Evolutionary conservation across 768 basidiomycete species (phyloP).

Genomic region (Ramaria sp.): DNA sequence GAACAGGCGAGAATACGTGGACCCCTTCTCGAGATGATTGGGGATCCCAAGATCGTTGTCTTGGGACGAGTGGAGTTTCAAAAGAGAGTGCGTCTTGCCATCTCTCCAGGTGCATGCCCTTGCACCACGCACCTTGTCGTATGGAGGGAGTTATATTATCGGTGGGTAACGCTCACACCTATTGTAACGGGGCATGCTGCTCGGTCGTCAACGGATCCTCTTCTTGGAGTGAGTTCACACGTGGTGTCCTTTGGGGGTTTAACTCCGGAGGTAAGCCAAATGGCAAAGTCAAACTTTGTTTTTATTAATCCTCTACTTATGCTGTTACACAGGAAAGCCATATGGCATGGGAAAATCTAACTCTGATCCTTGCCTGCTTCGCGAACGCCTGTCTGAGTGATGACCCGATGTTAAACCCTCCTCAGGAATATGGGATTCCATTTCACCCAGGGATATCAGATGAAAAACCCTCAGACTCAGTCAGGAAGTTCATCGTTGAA

Average conservation of each 20-base stretch:
- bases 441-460: constrained; percentile 1
- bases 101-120: constrained; percentile 53
- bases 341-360: constrained; percentile 79
- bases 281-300: constrained; percentile 10
- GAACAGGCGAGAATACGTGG: constrained; percentile 52
- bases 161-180: constrained; percentile 52
- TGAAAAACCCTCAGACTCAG: constrained; percentile 31
- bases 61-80: constrained; percentile 73
- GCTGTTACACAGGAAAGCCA: constrained; percentile 45
- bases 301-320: constrained; percentile 4
- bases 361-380: constrained; percentile 66
- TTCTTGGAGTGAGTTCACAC: background rate
- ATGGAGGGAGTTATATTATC: constrained; percentile 75
- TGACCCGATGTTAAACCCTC: constrained; percentile 13
- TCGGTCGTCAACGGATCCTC: constrained; percentile 4
- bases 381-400: constrained; percentile 55
- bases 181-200: constrained; percentile 4
- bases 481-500: constrained; percentile 55
- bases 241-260: background rate
- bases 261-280: background rate
- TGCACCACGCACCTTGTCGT: constrained; percentile 63
- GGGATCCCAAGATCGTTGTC: constrained; percentile 60
- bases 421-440: constrained; percentile 1
- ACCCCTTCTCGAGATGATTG: constrained; percentile 68
- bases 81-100: constrained; percentile 64